phyloP scores from a whole-genome alignment of 495 filamentous ascomycete genomes.

The Daldinia childiae region DNA sequence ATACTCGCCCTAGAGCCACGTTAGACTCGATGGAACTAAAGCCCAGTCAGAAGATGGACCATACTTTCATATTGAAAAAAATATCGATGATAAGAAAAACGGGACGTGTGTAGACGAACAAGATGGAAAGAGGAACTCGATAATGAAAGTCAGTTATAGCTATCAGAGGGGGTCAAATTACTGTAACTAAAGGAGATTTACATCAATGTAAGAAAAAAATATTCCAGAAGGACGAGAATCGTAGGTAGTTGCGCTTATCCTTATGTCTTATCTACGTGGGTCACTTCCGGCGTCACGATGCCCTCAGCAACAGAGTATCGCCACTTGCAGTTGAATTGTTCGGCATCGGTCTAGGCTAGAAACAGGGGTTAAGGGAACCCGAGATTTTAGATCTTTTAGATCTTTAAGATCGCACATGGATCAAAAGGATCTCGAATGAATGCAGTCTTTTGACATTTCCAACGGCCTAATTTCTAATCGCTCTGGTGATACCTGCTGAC shows the following conservation, averaged over 20 bases:
- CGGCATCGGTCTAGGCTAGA: neutral
- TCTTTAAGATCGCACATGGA: neutral
- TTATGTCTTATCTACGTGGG: neutral
- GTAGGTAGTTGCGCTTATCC: neutral
- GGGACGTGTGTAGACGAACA: constrained; percentile 53
- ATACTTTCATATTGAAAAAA: constrained; percentile 58
- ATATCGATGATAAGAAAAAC: constrained; percentile 54
- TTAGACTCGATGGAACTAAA: constrained; percentile 72
- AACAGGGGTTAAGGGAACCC: neutral
- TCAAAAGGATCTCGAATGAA: neutral
- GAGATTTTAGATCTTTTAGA: neutral
- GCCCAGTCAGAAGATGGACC: constrained; percentile 65
- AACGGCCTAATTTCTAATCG: neutral
- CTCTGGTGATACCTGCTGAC: neutral
- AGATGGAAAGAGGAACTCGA: too few relatives aligned
- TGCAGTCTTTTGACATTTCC: neutral
- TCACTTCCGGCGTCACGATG: neutral
- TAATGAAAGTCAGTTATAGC: too few relatives aligned
- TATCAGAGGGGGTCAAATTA: too few relatives aligned
- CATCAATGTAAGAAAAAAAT: neutral
- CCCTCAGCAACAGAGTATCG: neutral
- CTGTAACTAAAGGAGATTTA: neutral
- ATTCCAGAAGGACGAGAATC: neutral
- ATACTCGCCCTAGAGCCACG: constrained; percentile 84
- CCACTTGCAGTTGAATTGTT: neutral